phyloP scores from a whole-genome alignment of 768 basidiomycete genomes.

The Russula lepida region DNA sequence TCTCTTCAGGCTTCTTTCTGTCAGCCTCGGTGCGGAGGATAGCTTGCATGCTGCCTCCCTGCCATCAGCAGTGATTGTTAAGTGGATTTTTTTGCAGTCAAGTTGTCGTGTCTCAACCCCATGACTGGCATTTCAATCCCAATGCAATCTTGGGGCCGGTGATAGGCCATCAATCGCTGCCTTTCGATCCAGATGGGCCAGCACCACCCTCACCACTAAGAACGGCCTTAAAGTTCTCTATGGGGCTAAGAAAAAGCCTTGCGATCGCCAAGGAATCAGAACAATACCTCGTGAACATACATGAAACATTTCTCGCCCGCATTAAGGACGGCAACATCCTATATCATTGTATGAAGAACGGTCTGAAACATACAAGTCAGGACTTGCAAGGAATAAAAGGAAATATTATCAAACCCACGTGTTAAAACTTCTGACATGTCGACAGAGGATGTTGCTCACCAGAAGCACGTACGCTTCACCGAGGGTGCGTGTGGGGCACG shows the following conservation, averaged over 20 bases:
- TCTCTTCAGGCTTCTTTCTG: too few species aligned
- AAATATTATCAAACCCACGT: neutral
- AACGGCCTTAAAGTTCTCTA: neutral
- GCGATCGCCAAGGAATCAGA: neutral
- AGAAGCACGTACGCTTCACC: neutral
- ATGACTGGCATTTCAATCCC: too few species aligned
- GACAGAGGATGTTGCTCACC: neutral
- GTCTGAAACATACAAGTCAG: neutral
- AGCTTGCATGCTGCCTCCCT: neutral
- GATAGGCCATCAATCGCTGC: neutral
- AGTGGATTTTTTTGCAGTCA: neutral
- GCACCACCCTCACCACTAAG: too few species aligned
- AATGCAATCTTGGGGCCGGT: too few species aligned
- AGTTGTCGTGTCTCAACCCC: neutral
- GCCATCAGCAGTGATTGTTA: neutral
- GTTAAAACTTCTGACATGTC: neutral
- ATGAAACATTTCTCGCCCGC: too few species aligned
- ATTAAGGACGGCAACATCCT: neutral
- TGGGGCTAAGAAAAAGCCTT: neutral
- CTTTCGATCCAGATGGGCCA: neutral
- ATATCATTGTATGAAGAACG: neutral
- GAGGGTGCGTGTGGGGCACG: neutral
- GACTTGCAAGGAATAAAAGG: neutral
- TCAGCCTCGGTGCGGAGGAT: neutral
- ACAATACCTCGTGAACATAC: neutral